Evolutionary conservation across 257 asterid species (phyloP).

Genomic region (Lithospermum erythrorhizon): DNA sequence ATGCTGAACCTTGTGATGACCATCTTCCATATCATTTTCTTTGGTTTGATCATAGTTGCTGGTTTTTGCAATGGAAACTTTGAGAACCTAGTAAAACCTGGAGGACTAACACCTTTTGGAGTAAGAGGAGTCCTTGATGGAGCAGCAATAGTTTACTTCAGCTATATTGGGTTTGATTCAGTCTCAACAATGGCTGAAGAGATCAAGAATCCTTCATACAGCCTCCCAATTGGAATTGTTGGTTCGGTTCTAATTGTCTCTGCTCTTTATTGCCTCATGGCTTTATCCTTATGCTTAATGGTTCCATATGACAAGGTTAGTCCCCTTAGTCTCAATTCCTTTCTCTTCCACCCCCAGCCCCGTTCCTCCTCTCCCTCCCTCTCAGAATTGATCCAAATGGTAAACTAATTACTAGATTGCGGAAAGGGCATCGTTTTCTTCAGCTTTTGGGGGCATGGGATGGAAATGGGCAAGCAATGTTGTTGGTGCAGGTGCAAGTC

Average conservation of each 20-base stretch:
- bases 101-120: slow-evolving; percentile 31
- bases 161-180: slow-evolving; percentile 37
- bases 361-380: too few species aligned
- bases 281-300: slow-evolving; percentile 23
- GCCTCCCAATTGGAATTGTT: slow-evolving; percentile 28
- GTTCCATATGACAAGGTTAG: slow-evolving; percentile 28
- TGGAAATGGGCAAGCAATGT: slow-evolving; percentile 35
- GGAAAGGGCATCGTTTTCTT: slow-evolving; percentile 22
- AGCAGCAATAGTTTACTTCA: slow-evolving; percentile 32
- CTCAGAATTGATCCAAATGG: not conserved
- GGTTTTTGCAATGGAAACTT: slow-evolving; percentile 25
- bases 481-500: slow-evolving; percentile 33
- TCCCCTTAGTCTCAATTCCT: not conserved
- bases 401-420: slow-evolving; percentile 18
- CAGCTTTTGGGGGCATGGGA: slow-evolving; percentile 18
- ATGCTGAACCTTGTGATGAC: slow-evolving; percentile 31
- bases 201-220: slow-evolving; percentile 26
- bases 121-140: slow-evolving; percentile 31
- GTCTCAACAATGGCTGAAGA: slow-evolving; percentile 43
- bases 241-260: slow-evolving; percentile 39
- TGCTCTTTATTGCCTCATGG: slow-evolving; percentile 31
- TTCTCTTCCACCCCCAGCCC: not conserved
- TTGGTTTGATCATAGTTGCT: slow-evolving; percentile 28
- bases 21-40: slow-evolving; percentile 26
- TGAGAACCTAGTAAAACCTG: slow-evolving; percentile 20